Percentiles rank a stretch among this genome's conserved stretches.
phyloP scores from a whole-genome alignment of 2,329 filamentous ascomycete species.

The Mollisiaceae sp. region DNA sequence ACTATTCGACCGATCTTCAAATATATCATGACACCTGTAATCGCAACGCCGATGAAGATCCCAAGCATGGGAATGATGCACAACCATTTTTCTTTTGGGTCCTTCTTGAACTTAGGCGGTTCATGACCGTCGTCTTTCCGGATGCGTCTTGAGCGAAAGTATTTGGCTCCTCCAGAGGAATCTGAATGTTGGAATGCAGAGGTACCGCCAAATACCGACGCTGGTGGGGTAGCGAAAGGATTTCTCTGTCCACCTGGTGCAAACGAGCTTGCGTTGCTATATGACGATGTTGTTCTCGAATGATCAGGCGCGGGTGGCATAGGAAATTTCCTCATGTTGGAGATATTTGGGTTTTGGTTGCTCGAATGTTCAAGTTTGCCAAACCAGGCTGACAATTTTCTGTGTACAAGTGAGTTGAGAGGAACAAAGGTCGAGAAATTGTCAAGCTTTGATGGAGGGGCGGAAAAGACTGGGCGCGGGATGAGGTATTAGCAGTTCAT shows the following conservation, averaged over 20 bases:
- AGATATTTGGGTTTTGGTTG: not conserved
- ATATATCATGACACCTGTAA: conserved; percentile 74
- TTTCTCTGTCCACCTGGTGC: conserved; percentile 12
- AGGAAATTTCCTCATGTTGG: conserved; percentile 17
- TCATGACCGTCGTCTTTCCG: conserved; percentile 75
- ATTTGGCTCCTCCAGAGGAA: conserved; percentile 43
- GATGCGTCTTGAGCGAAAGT: conserved; percentile 76
- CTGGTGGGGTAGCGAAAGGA: conserved; percentile 29
- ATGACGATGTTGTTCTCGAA: conserved; percentile 15
- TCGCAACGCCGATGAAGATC: conserved; percentile 67
- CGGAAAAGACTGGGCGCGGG: conserved; percentile 2
- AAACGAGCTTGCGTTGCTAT: conserved; percentile 9
- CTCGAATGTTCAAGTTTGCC: not conserved
- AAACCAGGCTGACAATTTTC: not conserved
- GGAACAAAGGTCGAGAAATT: not conserved
- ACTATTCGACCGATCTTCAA: conserved; percentile 72
- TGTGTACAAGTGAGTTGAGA: not conserved
- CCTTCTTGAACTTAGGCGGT: conserved; percentile 67
- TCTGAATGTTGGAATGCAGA: conserved; percentile 30
- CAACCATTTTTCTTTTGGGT: conserved; percentile 81
- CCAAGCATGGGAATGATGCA: conserved; percentile 76
- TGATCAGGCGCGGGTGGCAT: conserved; percentile 7
- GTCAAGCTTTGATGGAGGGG: not conserved
- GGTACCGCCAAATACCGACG: conserved; percentile 25
- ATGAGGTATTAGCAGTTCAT: not conserved